Percentiles rank a stretch among this genome's conserved stretches.
Conservation (phyloP, 345 rosid species). For the Diplotaxis tenuifolia region DNA sequence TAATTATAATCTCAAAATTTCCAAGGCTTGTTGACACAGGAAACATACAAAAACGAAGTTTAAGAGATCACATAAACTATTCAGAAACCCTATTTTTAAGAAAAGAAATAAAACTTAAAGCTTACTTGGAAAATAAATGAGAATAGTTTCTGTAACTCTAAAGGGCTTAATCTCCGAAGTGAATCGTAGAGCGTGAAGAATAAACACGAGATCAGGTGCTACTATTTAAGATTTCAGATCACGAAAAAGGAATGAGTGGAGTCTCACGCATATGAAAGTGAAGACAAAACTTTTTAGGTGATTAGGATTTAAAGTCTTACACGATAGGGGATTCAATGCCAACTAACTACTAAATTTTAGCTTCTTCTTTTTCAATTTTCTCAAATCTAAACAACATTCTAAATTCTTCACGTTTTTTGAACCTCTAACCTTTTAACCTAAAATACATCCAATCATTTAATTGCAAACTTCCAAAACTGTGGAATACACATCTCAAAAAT, state of each 20-base stretch:
- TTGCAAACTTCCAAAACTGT: neutral
- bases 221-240: neutral
- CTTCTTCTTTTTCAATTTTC: neutral
- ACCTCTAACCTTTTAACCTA: neutral
- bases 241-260: conserved; percentile 14
- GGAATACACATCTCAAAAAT: neutral
- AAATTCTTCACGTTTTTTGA: neutral
- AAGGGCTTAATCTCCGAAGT: neutral
- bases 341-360: neutral
- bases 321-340: conserved; percentile 8
- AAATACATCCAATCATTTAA: neutral
- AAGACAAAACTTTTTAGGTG: neutral
- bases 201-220: neutral
- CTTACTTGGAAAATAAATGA: neutral
- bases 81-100: neutral
- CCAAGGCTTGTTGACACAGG: neutral
- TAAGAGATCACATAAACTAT: neutral
- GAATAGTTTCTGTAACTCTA: neutral
- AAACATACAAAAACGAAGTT: neutral
- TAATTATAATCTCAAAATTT: neutral
- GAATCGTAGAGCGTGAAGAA: conserved; percentile 1
- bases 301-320: conserved; percentile 9
- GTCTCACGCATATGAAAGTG: conserved; percentile 12
- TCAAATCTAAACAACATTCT: neutral
- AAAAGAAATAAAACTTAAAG: neutral